phyloP scores from a whole-genome alignment of 352 stramenopile species.

The Globisporangium emineosum region DNA sequence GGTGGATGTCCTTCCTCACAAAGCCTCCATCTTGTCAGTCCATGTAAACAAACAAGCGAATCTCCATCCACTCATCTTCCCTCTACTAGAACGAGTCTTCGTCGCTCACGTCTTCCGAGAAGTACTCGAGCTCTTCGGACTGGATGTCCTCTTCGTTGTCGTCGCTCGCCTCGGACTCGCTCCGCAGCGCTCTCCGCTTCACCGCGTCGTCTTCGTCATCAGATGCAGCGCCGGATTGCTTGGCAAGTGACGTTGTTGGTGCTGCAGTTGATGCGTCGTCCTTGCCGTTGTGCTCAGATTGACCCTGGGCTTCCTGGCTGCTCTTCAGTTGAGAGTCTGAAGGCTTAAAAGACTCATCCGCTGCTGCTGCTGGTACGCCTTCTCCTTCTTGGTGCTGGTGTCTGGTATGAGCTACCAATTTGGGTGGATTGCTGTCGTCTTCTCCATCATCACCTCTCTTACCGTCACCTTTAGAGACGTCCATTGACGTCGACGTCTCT shows the following conservation, averaged over 20 bases:
- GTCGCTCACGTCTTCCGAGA: slow-evolving; percentile 76
- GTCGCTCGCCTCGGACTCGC: slow-evolving; percentile 48
- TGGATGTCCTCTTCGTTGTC: slow-evolving; percentile 63
- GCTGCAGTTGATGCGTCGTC: neutral
- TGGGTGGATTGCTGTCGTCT: neutral
- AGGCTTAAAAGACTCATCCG: no score
- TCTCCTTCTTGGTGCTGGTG: neutral
- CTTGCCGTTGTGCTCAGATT: neutral
- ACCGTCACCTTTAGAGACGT: slow-evolving; percentile 16
- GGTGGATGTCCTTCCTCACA: no score
- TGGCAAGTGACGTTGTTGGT: neutral
- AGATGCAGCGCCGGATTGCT: neutral
- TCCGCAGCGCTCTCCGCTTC: slow-evolving; percentile 40
- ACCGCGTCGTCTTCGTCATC: slow-evolving; percentile 27
- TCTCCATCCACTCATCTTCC: neutral
- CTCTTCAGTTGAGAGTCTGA: neutral
- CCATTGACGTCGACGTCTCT: slow-evolving; percentile 33
- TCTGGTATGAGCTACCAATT: neutral
- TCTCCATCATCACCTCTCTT: slow-evolving; percentile 4
- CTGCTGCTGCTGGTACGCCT: neutral
- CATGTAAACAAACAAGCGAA: neutral
- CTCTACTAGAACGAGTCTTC: slow-evolving; percentile 74
- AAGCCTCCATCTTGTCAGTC: neutral
- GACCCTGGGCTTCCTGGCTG: slow-evolving; percentile 1
- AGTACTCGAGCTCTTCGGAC: slow-evolving; percentile 81